Evolutionary conservation across 306 rosid genomes (phyloP).

Genomic region (Cicer pinnatifidum): DNA sequence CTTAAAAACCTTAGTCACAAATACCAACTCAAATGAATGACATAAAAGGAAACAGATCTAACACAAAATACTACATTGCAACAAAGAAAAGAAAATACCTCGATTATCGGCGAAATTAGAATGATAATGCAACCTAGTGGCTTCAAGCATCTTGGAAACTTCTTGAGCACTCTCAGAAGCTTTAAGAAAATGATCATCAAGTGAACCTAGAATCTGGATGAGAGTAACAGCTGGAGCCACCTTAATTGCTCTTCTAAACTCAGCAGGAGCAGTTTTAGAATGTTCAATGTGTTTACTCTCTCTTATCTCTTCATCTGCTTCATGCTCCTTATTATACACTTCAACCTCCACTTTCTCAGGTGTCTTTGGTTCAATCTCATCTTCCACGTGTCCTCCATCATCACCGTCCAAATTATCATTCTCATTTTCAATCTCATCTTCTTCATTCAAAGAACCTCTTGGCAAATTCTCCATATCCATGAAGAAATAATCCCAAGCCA

Average conservation of each 20-base stretch:
- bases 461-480: slow-evolving; percentile 59
- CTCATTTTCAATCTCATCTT: slow-evolving; percentile 50
- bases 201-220: slow-evolving; percentile 55
- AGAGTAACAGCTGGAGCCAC: slow-evolving; percentile 56
- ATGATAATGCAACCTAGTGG: slow-evolving; percentile 89
- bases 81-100: slow-evolving; percentile 49
- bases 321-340: not conserved
- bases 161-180: slow-evolving; percentile 77
- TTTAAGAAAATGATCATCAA: slow-evolving; percentile 75
- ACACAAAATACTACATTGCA: not conserved
- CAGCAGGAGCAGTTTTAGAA: slow-evolving; percentile 71
- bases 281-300: slow-evolving; percentile 62
- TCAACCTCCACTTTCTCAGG: slow-evolving; percentile 62
- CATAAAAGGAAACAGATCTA: not conserved
- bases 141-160: slow-evolving; percentile 84
- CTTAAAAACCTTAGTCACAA: not conserved
- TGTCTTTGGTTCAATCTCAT: slow-evolving; percentile 70
- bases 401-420: slow-evolving; percentile 20
- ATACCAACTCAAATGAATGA: not conserved
- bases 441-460: slow-evolving; percentile 57
- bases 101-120: slow-evolving; percentile 88
- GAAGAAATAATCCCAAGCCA: slow-evolving; percentile 87
- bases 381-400: slow-evolving; percentile 34
- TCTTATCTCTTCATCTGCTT: slow-evolving; percentile 37
- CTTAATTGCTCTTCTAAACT: slow-evolving; percentile 58